Percentiles rank a stretch among this genome's conserved stretches.
Conservation (phyloP, 768 basidiomycete genomes). For the Mycena belliarum region DNA sequence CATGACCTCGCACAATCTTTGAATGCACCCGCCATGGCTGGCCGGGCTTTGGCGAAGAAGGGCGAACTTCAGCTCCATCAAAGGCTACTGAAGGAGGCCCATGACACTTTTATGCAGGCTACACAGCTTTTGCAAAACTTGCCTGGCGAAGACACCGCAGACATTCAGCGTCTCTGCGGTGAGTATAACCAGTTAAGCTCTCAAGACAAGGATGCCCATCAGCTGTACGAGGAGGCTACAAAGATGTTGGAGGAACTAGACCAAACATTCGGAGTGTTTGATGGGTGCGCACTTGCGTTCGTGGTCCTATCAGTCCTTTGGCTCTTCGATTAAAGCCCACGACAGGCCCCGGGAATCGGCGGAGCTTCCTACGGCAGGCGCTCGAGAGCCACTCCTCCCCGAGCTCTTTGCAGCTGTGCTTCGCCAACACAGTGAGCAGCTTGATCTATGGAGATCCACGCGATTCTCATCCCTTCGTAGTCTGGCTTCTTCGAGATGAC, state of each 20-base stretch:
- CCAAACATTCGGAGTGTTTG: constrained; percentile 50
- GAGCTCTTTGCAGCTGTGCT: constrained; percentile 61
- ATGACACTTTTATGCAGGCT: constrained; percentile 53
- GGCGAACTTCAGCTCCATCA: constrained; percentile 73
- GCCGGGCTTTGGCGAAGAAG: constrained; percentile 64
- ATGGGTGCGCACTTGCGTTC: constrained; percentile 48
- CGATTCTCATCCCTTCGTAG: constrained; percentile 34
- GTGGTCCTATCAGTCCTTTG: constrained; percentile 20
- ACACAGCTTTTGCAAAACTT: constrained; percentile 46
- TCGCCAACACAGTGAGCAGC: constrained; percentile 63
- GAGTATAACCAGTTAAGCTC: constrained; percentile 48
- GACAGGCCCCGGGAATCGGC: constrained; percentile 47
- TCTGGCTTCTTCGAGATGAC: constrained; percentile 66
- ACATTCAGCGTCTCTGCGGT: constrained; percentile 57
- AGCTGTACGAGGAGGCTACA: constrained; percentile 57
- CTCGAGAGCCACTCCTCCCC: constrained; percentile 57
- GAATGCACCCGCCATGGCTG: constrained; percentile 62
- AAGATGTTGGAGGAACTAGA: constrained; percentile 65
- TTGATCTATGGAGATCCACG: not conserved
- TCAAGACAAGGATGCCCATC: constrained; percentile 46
- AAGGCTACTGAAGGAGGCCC: constrained; percentile 58
- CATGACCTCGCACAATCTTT: constrained; percentile 69
- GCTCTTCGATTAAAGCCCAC: constrained; percentile 3
- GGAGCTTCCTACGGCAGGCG: constrained; percentile 28
- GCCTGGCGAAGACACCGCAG: constrained; percentile 57